Percentiles rank a stretch among this genome's conserved stretches.
phyloP scores from a whole-genome alignment of 1,284 basidiomycete species.

The Moesziomyces aphidis region DNA sequence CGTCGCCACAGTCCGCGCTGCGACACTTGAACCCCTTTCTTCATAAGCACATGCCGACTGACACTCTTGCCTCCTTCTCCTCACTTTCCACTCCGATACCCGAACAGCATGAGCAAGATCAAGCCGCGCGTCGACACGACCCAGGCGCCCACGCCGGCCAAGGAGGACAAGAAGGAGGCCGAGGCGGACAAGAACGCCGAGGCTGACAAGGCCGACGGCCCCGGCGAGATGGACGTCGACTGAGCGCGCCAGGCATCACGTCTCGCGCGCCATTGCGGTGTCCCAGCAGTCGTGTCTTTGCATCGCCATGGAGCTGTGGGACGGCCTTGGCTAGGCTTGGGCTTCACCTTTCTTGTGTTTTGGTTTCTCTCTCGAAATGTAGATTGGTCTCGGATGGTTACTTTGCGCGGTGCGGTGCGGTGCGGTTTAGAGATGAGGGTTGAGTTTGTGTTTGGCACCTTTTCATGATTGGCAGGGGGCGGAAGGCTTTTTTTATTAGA shows the following conservation, averaged over 20 bases:
- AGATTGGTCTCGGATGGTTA: not conserved
- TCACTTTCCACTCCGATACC: not conserved
- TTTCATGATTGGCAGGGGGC: no score
- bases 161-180: slow-evolving; percentile 38
- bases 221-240: slow-evolving; percentile 66
- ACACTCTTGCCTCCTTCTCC: not conserved
- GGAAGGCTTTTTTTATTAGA: slow-evolving; percentile 5
- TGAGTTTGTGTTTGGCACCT: not conserved
- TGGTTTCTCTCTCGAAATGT: not conserved
- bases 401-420: no score
- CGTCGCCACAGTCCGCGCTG: slow-evolving; percentile 2
- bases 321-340: no score
- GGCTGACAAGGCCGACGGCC: slow-evolving; percentile 39
- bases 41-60: not conserved
- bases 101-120: slow-evolving; percentile 54
- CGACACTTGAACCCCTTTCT: not conserved
- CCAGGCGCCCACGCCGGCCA: slow-evolving; percentile 48
- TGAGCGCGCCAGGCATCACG: slow-evolving; percentile 21
- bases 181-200: slow-evolving; percentile 7
- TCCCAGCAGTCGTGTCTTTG: no score
- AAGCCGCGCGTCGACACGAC: slow-evolving; percentile 56
- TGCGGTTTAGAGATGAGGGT: not conserved
- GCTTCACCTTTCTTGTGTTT: not conserved
- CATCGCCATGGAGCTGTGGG: no score
- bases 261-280: not conserved